Evolutionary conservation across 352 stramenopile genomes (phyloP), one percentile per base, ranked within the genome.

Genomic region (Phytophthora melonis): DNA sequence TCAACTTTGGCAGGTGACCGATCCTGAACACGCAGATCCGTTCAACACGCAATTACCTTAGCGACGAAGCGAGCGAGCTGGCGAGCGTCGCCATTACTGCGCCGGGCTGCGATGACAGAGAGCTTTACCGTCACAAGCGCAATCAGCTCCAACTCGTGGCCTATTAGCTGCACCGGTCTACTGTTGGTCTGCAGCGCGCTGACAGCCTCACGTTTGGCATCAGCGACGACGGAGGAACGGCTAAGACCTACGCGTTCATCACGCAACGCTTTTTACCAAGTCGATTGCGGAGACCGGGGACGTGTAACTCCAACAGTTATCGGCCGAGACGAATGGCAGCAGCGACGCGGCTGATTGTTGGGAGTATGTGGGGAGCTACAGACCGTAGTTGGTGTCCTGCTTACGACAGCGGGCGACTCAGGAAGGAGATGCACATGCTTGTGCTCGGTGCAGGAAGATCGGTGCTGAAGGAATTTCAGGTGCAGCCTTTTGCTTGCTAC

Each of bases 11-110:
- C 14, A 25, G 21, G 16, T 43, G 11, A 7, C 39, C 13, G 3
- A 39, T 63, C 39, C 11, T 9, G 11, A 68, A 72, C 63, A 64
- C 69, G 63, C 56, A 47, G 23, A 49, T 27, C 34, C 6, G 18
- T 16, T 2, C 14, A 72, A 72, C 65, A 72, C 65, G 65, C 55
- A 39, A n/a, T 71, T 54, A 19, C 47, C 4, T 3, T 4, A 55
- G 7, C 47, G 49, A 50, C 43, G 16, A 23, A 21, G 43, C 43
- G 43, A 50, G 43, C 43, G 43, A 50, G 41, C 41, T 14, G 18
- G 43, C 43, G 43, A 50, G 8, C 39, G 39, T 34, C 30, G 30
- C 10, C 30, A 18, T 45, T 45, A 8, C 39, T 45, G 39, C 39
- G 13, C 16, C 16, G 39, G 30, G 30, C 30, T 34, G 30, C 30